Base-by-base conservation (phyloP, 208 protist species). In the Herpetomonas muscarum region DNA sequence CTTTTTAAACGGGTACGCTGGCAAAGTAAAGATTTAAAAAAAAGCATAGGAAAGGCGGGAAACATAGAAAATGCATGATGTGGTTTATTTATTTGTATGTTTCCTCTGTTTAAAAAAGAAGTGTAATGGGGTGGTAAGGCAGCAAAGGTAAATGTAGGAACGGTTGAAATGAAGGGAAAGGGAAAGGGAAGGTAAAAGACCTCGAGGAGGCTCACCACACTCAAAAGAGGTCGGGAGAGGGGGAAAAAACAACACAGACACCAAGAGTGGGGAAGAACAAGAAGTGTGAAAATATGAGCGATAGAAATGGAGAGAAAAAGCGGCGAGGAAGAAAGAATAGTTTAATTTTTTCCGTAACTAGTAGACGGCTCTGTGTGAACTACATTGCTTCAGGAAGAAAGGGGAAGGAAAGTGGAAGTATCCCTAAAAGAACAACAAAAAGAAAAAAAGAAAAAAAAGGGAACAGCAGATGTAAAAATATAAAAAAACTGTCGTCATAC, bases 381-480 rank as follows among this genome's bases (percentile, higher is more conserved):
- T 15, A 39, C 34, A 15, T 39, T 39, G 10, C 10, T 15, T 39
- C 15, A 7, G 7, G 15, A 7, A 39, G 34, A 17, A 7, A 39
- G 34, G 34, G 7, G 15, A 15, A 39, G 15, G 34, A 39, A 7
- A 39, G n/a, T n/a, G n/a, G 34, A 39, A 15, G 34, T 48, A 48
- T n/a, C 44, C 7, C n/a, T 25, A 26, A 9, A 25, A 49, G 48
- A 19, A 64, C 36, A 55, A 42, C 30, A 46, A 51, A 2, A 51
- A 30, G 2, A 21, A 39, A 39, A 39, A 39, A 39, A 39, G 15
- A 7, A 39, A 39, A 39, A 39, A 39, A 15, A n/a, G 29, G 29
- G 24, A 55, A 39, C 47, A 55, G 30, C 29, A 55, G 51, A 44
- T 17, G 21, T 36, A 21, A 25, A 44, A 17, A 55, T 21, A 60